Base-by-base conservation (phyloP, 108 stramenopile species). In the Cyclotella distinguenda region DNA sequence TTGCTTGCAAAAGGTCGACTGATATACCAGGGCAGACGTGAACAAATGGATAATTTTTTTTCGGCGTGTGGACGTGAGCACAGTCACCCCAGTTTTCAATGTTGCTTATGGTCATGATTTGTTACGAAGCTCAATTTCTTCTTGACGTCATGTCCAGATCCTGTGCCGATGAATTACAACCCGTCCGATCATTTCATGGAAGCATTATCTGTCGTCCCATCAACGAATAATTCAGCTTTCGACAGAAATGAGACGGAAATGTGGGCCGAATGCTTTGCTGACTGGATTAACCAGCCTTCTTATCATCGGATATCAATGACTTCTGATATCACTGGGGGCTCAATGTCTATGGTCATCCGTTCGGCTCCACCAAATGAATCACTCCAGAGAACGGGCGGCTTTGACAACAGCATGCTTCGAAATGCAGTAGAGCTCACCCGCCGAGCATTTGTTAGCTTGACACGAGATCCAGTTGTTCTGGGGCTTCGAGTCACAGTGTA, bases 401-500 rank as follows among this genome's bases (percentile, higher is more conserved):
- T 28, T 15, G 26, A 33, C n/a, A 45, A 46, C 19, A 10, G 32
- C 16, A 61, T 28, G 8, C 21, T 43, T 34, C n/a, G 44, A 11
- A 66, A 47, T 52, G 67, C 66, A 4, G 7, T 77, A 16, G 78
- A 72, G 49, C 36, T 86, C 58, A 78, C 71, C 3, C 66, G 77
- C 22, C 75, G 85, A 16, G 74, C 81, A 50, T 79, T 86, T 48
- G 44, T 74, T 25, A 86, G 81, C 54, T 27, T 86, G 25, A 75
- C 64, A 42, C 73, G 70, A 52, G 83, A 83, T 54, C 85, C 85
- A 0, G 74, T 82, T 58, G 80, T 83, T 51, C 49, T 86, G 21
- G 61, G 71, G 11, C 82, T 82, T 9, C 85, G 85, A 43, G 39
- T 86, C 23, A 68, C 61, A 22, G 81, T 86, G 65, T 86, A 86